Evolutionary conservation across 2,329 filamentous ascomycete genomes (phyloP), one percentile per base, ranked within the genome.

Genomic region (Neurospora sp.): DNA sequence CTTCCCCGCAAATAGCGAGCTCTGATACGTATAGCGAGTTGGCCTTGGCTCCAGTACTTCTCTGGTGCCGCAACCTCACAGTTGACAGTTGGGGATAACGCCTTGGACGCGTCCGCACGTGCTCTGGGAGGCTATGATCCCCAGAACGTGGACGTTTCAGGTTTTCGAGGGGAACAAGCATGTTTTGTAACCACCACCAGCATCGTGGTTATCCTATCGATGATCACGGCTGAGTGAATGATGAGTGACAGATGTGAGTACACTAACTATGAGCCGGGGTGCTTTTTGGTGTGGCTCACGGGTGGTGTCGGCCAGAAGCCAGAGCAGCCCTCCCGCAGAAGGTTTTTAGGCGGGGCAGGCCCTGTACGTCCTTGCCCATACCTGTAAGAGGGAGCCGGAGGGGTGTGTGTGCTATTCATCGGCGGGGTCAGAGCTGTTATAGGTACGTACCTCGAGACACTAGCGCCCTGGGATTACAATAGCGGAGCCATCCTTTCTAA

Each of bases 381-480:
- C 19, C 19, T 19, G 19, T 19, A 19, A 19, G 19, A 19, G 19
- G 19, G 19, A 19, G 19, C 19, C 19, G 19, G 19, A 28, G 43
- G 28, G 28, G 28, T 28, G 28, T 28, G 28, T 28, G 28, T 28
- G 52, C 52, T 19, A 23, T 52, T 52, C 46, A 52, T 28, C 46
- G 52, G 52, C 52, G 52, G 52, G 52, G 52, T 62, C 52, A 23
- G 28, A 62, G 52, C 15, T 62, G 46, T 68, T 69, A 65, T 57
- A 71, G 70, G 68, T 65, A 69, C 67, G 67, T 69, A 28, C 36
- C 17, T 41, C 46, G 15, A 28, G 39, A 41, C n/a, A 17, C 41
- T 69, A 62, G 52, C 36, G 52, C 46, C 33, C 65, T 69, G 46
- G 23, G 46, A 65, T 66, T 40, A 38, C 67, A 23, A 57, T 15